A percentile compares a stretch with the other conserved stretches of the same genome.
These are phyloP conservation scores for Cicer judaicum DNA, from an alignment of 306 rosid species.

Conservation along the genomic window DNA sequence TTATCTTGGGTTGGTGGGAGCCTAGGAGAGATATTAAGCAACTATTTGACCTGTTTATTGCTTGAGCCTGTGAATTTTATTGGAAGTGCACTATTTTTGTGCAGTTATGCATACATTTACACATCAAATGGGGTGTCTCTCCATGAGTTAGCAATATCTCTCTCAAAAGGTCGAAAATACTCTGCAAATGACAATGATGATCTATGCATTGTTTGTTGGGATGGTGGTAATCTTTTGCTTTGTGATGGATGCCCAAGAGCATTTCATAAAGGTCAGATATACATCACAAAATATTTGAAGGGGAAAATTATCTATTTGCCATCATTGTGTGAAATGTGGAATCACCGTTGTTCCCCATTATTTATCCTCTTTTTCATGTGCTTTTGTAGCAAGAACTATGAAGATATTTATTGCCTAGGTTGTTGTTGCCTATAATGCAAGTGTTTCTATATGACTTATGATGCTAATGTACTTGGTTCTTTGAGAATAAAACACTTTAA, in stretches of 20 bases:
- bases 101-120: constrained; percentile 94
- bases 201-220: constrained; percentile 86
- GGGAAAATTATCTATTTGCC: constrained; percentile 34
- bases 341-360: constrained; percentile 30
- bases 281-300: constrained; percentile 28
- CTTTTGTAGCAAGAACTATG: constrained; percentile 1
- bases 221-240: constrained; percentile 92
- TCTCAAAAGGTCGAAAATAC: constrained; percentile 86
- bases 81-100: constrained; percentile 45
- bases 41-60: constrained; percentile 35
- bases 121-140: constrained; percentile 97
- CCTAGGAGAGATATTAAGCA: constrained; percentile 38
- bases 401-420: constrained; percentile 22
- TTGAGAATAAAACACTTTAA: constrained; percentile 27
- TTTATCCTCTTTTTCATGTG: constrained; percentile 34
- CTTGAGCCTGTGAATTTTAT: constrained; percentile 36
- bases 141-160: constrained; percentile 86
- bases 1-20: constrained; percentile 15
- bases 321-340: constrained; percentile 34
- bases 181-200: constrained; percentile 90
- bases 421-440: constrained; percentile 1
- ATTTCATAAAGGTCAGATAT: constrained; percentile 86
- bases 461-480: constrained; percentile 23
- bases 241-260: constrained; percentile 99
- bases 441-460: constrained; percentile 26